Percentiles rank a stretch among this genome's conserved stretches.
Conservation (phyloP, 176 grass and related monocot genomes). For the Phyllostachys edulis region DNA sequence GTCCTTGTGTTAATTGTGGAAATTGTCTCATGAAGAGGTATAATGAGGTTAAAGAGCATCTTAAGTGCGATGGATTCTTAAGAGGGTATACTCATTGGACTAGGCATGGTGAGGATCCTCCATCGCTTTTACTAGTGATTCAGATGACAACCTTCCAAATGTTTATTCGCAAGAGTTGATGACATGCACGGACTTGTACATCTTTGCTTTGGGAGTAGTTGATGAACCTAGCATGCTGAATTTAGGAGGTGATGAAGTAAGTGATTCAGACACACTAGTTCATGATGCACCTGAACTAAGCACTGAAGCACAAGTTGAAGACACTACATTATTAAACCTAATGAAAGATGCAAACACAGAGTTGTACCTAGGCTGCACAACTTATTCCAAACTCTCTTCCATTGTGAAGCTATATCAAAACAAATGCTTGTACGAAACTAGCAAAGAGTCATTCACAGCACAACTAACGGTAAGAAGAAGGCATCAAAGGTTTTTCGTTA, state of each 20-base stretch:
- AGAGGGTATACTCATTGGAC: neutral
- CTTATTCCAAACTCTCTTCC: conserved; percentile 9
- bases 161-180: neutral
- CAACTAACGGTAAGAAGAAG: neutral
- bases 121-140: neutral
- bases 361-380: neutral
- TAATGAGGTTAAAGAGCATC: neutral
- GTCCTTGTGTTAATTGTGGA: neutral
- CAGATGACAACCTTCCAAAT: no score
- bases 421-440: neutral
- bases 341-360: neutral
- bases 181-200: neutral
- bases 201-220: neutral
- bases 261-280: neutral
- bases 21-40: neutral
- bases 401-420: conserved; percentile 3
- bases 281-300: neutral
- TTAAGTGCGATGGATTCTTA: neutral
- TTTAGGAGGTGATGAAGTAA: neutral
- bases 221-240: neutral
- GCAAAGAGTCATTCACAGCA: neutral
- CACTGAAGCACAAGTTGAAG: neutral
- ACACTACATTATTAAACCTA: neutral
- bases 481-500: neutral
- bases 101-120: neutral